A percentile compares a stretch with the other conserved stretches of the same genome.
Conservation (phyloP, 2,329 filamentous ascomycete species). For the Fusarium buxicola region DNA sequence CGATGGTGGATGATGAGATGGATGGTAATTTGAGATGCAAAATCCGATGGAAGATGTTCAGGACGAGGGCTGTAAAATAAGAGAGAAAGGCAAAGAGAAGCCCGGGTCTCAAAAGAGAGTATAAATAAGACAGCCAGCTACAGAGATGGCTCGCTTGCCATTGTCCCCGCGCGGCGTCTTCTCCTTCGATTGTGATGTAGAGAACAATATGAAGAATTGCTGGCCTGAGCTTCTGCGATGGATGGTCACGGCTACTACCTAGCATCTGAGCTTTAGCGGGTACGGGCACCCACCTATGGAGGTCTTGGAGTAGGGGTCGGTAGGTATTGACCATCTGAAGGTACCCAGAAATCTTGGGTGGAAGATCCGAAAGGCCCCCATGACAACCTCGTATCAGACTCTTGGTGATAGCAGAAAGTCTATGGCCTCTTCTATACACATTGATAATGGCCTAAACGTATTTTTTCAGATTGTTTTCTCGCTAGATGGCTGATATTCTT, state of each 20-base stretch:
- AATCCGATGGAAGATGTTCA: conserved; percentile 1
- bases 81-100: background rate
- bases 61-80: background rate
- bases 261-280: conserved; percentile 15
- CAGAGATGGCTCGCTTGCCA: conserved; percentile 30
- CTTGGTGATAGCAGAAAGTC: background rate
- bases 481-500: background rate
- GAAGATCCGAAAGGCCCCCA: too few relatives aligned
- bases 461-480: background rate
- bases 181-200: conserved; percentile 41
- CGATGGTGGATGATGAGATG: background rate
- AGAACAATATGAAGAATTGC: conserved; percentile 46
- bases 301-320: conserved; percentile 14
- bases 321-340: background rate
- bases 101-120: background rate
- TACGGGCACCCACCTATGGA: conserved; percentile 27
- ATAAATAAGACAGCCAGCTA: background rate
- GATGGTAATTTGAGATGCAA: background rate
- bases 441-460: background rate
- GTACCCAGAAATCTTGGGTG: conserved; percentile 6
- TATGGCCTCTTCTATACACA: background rate
- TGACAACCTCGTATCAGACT: background rate
- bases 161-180: conserved; percentile 39
- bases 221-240: conserved; percentile 33
- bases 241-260: background rate